Base-by-base conservation (phyloP, 371 early-diverging fungal genomes). In the Phascolomyces articulosus region DNA sequence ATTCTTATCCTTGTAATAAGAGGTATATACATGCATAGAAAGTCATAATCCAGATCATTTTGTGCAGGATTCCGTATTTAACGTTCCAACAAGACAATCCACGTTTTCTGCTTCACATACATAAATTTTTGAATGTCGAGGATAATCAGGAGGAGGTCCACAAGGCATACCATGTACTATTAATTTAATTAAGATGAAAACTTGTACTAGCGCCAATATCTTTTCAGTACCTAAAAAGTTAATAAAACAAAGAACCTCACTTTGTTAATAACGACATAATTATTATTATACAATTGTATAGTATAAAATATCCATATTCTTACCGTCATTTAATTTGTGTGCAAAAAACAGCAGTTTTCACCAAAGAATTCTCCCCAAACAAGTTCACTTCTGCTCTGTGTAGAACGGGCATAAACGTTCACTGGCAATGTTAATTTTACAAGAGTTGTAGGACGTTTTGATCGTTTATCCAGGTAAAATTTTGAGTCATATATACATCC, bases 51-150 rank as follows among this genome's bases (percentile, higher is more conserved):
- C n/a, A n/a, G n/a, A n/a, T n/a, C n/a, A n/a, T n/a, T 34, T 34
- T 34, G 34, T 9, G 2, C 34, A 9, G 6, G 34, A 34, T 11
- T 9, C 34, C 2, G 34, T 34, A 34, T 34, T 47, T 21, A 54
- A 26, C 15, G 54, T 54, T 54, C 58, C 58, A 34, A 57, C 23
- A 29, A 57, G 38, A 38, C 58, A 57, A 40, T 57, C 58, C 1
- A 57, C 2, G 58, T 23, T 1, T 23, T 38, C 23, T 11, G 58
- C 29, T 11, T 57, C 58, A 15, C 24, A 13, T 15, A 57, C 23
- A 34, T 57, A 57, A 34, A 57, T 15, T n/a, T 34, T 57, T 29
- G 26, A 20, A 28, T 57, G 13, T 20, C 29, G 8, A 47, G 47
- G n/a, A 27, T 54, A 18, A 2, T 27, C 54, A 27, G 54, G 54